Base-by-base conservation (phyloP, 2,329 filamentous ascomycete genomes). In the Penicillium sp. region DNA sequence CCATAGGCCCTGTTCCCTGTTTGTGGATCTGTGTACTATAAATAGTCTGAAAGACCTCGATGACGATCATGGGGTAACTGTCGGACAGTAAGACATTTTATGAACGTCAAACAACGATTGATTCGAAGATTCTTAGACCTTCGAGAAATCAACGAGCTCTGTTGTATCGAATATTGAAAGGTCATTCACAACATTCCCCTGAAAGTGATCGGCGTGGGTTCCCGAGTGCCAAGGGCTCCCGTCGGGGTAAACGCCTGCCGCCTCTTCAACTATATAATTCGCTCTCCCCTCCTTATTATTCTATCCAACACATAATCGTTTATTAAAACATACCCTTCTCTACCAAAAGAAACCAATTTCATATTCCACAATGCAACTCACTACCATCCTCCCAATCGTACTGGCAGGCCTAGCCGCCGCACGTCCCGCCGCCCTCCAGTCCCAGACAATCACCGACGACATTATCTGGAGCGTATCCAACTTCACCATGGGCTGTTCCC, bases 401-500 rank as follows among this genome's bases (percentile, higher is more conserved):
- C 59, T 72, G 29, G 65, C 68, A 41, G 47, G 61, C 56, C 39
- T 69, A 6, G 51, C 59, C 46, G 56, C 58, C 18, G 62, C 66
- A 13, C 47, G 55, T n/a, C 56, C 60, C n/a, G 45, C 61, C 27
- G 54, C 53, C 15, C 45, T 52, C 57, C 59, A 45, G 45, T 49
- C 37, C 47, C 39, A 55, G n/a, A 55, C 52, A 35, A 55, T 55
- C 52, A 55, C 47, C 34, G 34, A 51, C 29, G 52, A 55, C 12
- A 32, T 68, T n/a, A 65, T 59, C 57, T 74, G 69, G 71, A 59
- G 65, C 7, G 67, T 68, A 29, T 62, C 68, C 44, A 54, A 67
- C 52, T 74, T 72, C 58, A 55, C 50, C 9, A 55, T 68, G 34
- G 61, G 64, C 57, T 71, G 71, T 59, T 69, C 71, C 4, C 65